phyloP scores from a whole-genome alignment of 1,284 basidiomycete genomes.

The Pseudozyma tsukubaensis region DNA sequence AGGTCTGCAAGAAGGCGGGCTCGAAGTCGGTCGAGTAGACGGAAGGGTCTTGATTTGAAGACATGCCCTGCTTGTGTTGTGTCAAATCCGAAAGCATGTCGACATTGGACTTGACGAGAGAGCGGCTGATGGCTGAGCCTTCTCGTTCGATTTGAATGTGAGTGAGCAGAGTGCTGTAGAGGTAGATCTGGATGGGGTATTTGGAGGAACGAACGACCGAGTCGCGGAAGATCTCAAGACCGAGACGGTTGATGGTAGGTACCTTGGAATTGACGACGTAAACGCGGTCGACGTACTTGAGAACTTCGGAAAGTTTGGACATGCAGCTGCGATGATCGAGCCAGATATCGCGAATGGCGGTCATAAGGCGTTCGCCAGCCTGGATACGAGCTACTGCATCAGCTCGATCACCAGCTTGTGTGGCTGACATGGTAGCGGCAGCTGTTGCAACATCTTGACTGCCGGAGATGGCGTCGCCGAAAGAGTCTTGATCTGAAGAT shows the following conservation, averaged over 20 bases:
- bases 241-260: slow-evolving; percentile 81
- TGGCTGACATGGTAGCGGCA: slow-evolving; percentile 46
- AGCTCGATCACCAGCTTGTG: slow-evolving; percentile 50
- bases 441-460: slow-evolving; percentile 17
- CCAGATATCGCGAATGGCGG: slow-evolving; percentile 87
- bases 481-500: slow-evolving; percentile 17
- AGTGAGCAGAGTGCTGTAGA: slow-evolving; percentile 83
- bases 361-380: slow-evolving; percentile 86
- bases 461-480: slow-evolving; percentile 6
- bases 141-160: slow-evolving; percentile 92
- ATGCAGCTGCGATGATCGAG: slow-evolving; percentile 92
- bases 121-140: slow-evolving; percentile 89
- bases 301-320: slow-evolving; percentile 86
- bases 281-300: slow-evolving; percentile 84
- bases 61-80: slow-evolving; percentile 63
- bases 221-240: slow-evolving; percentile 84
- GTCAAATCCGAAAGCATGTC: slow-evolving; percentile 83
- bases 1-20: slow-evolving; percentile 82
- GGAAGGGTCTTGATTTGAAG: slow-evolving; percentile 68
- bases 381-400: slow-evolving; percentile 66
- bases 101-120: slow-evolving; percentile 85
- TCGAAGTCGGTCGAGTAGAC: slow-evolving; percentile 90
- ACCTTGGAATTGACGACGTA: slow-evolving; percentile 60
- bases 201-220: slow-evolving; percentile 76
- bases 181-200: slow-evolving; percentile 82